Evolutionary conservation across 2,329 filamentous ascomycete species (phyloP).

Genomic region (Diaporthe caulivora): DNA sequence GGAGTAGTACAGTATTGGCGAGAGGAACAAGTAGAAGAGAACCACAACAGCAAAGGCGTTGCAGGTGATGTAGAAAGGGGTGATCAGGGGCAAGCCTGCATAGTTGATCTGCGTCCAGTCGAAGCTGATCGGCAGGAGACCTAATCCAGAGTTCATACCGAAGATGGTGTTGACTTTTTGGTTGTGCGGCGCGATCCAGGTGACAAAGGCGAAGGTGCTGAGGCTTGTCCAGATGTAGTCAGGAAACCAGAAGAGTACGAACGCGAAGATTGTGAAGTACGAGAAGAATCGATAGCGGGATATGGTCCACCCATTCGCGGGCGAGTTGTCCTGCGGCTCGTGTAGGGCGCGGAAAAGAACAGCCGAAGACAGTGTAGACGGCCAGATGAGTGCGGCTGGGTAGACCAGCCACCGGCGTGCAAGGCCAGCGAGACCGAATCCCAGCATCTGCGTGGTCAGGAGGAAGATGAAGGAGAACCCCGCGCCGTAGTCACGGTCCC

Average conservation of each 20-base stretch:
- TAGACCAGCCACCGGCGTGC: slow-evolving; percentile 51
- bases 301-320: slow-evolving; percentile 51
- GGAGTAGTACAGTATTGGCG: slow-evolving; percentile 49
- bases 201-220: slow-evolving; percentile 44
- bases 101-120: slow-evolving; percentile 52
- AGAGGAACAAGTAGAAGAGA: slow-evolving; percentile 48
- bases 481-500: slow-evolving; percentile 49
- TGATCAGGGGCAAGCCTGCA: slow-evolving; percentile 46
- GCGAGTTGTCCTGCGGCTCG: slow-evolving; percentile 46
- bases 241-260: slow-evolving; percentile 46
- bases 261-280: slow-evolving; percentile 46
- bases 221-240: slow-evolving; percentile 43
- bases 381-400: slow-evolving; percentile 52
- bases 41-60: slow-evolving; percentile 47
- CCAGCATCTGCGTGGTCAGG: slow-evolving; percentile 49
- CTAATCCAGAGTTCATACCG: slow-evolving; percentile 42
- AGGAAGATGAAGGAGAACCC: slow-evolving; percentile 50
- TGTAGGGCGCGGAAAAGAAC: slow-evolving; percentile 51
- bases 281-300: slow-evolving; percentile 51
- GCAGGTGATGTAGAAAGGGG: slow-evolving; percentile 49
- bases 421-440: slow-evolving; percentile 51
- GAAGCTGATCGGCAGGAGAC: slow-evolving; percentile 47
- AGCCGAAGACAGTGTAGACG: slow-evolving; percentile 49
- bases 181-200: slow-evolving; percentile 42
- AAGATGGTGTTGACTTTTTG: slow-evolving; percentile 43